Conservation (phyloP, 1,139 yeast genomes). For the Pichia norvegensis region DNA sequence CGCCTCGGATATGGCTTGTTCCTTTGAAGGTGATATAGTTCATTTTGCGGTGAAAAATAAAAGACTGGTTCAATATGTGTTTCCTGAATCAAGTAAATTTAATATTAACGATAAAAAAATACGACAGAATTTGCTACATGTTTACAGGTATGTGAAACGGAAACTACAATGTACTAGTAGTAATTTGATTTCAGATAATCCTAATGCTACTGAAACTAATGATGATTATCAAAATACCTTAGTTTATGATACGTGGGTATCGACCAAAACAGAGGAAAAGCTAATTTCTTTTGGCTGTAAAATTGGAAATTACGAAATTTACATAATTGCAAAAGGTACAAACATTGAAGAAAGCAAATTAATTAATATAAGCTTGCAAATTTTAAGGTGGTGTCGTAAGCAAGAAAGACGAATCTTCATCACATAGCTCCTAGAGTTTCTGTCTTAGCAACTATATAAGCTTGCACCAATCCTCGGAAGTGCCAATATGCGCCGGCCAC, state of each 20-base stretch:
- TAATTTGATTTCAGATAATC: background rate
- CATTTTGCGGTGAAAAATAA: constrained; percentile 79
- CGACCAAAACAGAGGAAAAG: constrained; percentile 26
- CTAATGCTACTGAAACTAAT: background rate
- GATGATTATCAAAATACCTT: constrained; percentile 2
- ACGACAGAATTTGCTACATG: constrained; percentile 31
- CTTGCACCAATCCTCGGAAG: constrained; percentile 53
- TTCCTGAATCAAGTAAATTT: constrained; percentile 32
- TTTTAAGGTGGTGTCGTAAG: constrained; percentile 49
- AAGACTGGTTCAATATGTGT: constrained; percentile 50
- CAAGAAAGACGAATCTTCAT: constrained; percentile 54
- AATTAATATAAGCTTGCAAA: constrained; percentile 43
- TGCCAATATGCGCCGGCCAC: constrained; percentile 78
- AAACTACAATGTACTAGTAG: constrained; percentile 19
- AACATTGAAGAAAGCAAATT: constrained; percentile 35
- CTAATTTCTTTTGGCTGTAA: constrained; percentile 32
- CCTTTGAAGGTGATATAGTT: constrained; percentile 3
- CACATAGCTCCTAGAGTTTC: constrained; percentile 31
- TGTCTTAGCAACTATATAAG: constrained; percentile 47
- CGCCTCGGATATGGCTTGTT: background rate
- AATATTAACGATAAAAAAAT: constrained; percentile 22
- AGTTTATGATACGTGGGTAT: constrained; percentile 27
- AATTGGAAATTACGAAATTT: constrained; percentile 50
- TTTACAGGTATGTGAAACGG: constrained; percentile 36
- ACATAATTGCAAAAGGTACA: constrained; percentile 43